Evolutionary conservation across 805 yeast genomes (phyloP).

Genomic region (Torulaspora gathmanii): DNA sequence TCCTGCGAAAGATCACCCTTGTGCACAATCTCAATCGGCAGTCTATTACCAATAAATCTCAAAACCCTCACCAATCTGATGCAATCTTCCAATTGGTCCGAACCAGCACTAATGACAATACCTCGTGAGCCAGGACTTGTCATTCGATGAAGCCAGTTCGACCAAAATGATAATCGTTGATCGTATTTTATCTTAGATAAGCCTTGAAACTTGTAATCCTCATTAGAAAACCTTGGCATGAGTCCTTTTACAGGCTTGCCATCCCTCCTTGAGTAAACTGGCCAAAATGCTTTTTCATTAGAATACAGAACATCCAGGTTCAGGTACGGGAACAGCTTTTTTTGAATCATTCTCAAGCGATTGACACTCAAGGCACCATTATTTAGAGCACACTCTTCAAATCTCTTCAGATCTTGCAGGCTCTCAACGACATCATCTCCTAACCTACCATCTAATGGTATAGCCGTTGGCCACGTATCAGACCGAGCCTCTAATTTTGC

Average conservation of each 20-base stretch:
- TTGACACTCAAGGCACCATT: neutral
- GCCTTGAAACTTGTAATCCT: constrained; percentile 1
- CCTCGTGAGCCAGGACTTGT: constrained; percentile 26
- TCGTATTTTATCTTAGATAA: constrained; percentile 4
- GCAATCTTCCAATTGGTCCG: constrained; percentile 33
- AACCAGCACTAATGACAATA: constrained; percentile 38
- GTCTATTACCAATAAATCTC: constrained; percentile 34
- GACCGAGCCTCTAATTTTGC: neutral
- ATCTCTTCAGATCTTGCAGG: neutral
- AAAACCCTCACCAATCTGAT: constrained; percentile 42
- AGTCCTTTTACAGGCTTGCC: constrained; percentile 4
- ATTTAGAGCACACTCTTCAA: constrained; percentile 2
- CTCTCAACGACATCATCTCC: constrained; percentile 11
- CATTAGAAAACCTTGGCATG: constrained; percentile 5
- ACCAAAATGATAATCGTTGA: constrained; percentile 9
- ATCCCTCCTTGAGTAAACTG: constrained; percentile 9
- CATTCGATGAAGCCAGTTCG: constrained; percentile 6
- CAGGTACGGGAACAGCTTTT: constrained; percentile 11
- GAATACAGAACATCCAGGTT: constrained; percentile 4
- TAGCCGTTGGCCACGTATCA: neutral
- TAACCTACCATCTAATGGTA: neutral
- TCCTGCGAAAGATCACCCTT: constrained; percentile 35
- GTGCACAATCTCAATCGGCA: constrained; percentile 42
- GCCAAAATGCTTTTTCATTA: constrained; percentile 11
- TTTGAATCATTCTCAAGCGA: constrained; percentile 1